Evolutionary conservation across 805 yeast species (phyloP).

Genomic region (Wickerhamiella allomyrinae): DNA sequence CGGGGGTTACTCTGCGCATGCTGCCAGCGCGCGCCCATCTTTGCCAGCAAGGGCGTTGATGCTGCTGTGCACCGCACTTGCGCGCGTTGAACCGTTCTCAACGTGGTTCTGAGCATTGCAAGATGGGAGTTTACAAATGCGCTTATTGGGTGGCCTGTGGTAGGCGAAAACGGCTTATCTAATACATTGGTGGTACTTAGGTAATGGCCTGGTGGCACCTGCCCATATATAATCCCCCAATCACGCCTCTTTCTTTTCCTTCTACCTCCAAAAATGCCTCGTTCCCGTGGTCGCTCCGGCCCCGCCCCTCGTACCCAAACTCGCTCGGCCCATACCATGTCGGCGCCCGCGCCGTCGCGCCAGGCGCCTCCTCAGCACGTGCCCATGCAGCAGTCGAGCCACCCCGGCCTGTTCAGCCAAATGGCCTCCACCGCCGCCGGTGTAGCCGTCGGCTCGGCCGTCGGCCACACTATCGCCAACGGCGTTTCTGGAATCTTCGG

Average conservation of each 20-base stretch:
- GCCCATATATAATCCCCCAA: too few species aligned
- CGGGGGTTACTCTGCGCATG: conserved; percentile 1
- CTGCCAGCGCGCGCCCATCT: neutral
- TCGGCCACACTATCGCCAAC: conserved; percentile 94
- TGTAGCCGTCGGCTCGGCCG: conserved; percentile 96
- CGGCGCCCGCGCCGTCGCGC: conserved; percentile 43
- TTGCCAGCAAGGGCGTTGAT: neutral
- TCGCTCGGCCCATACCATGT: conserved; percentile 22
- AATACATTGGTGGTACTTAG: too few species aligned
- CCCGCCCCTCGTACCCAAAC: conserved; percentile 19
- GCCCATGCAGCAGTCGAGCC: conserved; percentile 30
- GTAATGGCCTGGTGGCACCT: too few species aligned
- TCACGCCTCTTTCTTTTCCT: neutral
- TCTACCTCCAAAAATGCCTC: conserved; percentile 18
- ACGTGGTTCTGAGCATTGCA: conserved; percentile 3
- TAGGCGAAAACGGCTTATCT: too few species aligned
- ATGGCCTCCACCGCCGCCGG: conserved; percentile 99
- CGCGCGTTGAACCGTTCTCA: conserved; percentile 1
- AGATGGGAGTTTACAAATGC: conserved; percentile 3
- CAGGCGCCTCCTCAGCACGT: conserved; percentile 38
- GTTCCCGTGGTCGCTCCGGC: conserved; percentile 34
- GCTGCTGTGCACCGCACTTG: neutral
- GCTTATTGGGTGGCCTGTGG: too few species aligned
- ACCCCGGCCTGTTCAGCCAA: conserved; percentile 85
- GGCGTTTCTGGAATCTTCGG: conserved; percentile 84